Percentiles rank a stretch among this genome's conserved stretches.
These are phyloP conservation scores for Phlebiopsis gigantea DNA, from an alignment of 768 basidiomycete genomes.

Conservation along the genomic window DNA sequence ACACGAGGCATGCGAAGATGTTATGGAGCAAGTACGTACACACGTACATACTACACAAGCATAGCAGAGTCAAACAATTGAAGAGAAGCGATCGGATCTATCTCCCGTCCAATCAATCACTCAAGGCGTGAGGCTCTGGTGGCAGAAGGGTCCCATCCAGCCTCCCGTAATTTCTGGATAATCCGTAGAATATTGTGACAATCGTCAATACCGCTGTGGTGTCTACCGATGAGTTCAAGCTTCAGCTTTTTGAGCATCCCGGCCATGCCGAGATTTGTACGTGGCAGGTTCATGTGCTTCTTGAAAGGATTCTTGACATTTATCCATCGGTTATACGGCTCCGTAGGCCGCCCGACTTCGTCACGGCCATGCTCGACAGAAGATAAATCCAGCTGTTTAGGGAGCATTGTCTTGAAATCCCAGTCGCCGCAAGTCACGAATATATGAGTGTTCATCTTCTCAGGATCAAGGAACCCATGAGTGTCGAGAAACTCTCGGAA, in stretches of 20 bases:
- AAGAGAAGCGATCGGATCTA: background rate
- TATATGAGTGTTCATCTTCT: slow-evolving; percentile 9
- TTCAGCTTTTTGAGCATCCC: slow-evolving; percentile 21
- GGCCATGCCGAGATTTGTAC: slow-evolving; percentile 19
- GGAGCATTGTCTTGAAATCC: slow-evolving; percentile 27
- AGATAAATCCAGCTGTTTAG: slow-evolving; percentile 21
- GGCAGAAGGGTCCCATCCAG: slow-evolving; percentile 22
- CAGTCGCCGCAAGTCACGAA: slow-evolving; percentile 28
- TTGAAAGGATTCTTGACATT: slow-evolving; percentile 24
- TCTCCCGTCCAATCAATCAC: background rate
- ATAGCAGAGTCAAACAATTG: background rate
- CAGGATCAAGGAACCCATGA: slow-evolving; percentile 15
- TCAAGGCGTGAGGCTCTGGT: background rate
- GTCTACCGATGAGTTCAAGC: slow-evolving; percentile 23
- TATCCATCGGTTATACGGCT: slow-evolving; percentile 23
- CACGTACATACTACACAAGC: background rate
- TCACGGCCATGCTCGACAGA: slow-evolving; percentile 15
- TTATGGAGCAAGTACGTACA: background rate
- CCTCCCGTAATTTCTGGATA: slow-evolving; percentile 17
- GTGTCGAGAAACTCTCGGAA: slow-evolving; percentile 20
- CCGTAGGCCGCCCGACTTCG: slow-evolving; percentile 8
- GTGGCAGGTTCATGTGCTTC: slow-evolving; percentile 11
- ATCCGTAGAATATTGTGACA: slow-evolving; percentile 27
- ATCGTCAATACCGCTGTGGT: slow-evolving; percentile 29
- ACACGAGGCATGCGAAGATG: background rate